These are phyloP conservation scores for Skeletonema tropicum DNA, from an alignment of 108 stramenopile genomes.

Conservation along the genomic window DNA sequence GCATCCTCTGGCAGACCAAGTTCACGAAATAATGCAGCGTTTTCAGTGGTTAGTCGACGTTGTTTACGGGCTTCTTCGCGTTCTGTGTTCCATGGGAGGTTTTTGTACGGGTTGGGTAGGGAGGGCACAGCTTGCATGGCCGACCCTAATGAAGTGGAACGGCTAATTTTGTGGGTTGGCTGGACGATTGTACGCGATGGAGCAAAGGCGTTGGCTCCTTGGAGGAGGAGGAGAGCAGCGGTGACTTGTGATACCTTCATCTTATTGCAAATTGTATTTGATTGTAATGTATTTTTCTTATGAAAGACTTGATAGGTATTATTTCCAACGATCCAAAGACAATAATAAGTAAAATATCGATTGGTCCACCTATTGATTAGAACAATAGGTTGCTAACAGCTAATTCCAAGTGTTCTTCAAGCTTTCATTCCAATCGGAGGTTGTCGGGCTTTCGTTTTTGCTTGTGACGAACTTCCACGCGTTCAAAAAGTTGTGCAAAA, in stretches of 20 bases:
- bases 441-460: too few species aligned
- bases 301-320: background rate
- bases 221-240: background rate
- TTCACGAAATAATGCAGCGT: constrained; percentile 75
- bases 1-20: constrained; percentile 84
- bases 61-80: constrained; percentile 59
- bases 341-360: background rate
- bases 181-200: constrained; percentile 3
- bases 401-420: background rate
- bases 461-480: too few species aligned
- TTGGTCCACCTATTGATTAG: background rate
- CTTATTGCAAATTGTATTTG: background rate
- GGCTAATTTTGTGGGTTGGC: background rate
- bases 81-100: constrained; percentile 75
- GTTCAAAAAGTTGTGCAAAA: too few species aligned
- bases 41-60: constrained; percentile 62
- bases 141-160: constrained; percentile 1
- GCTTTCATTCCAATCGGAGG: too few species aligned
- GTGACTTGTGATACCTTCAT: constrained; percentile 5
- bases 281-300: too few species aligned
- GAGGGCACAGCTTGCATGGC: constrained; percentile 20
- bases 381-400: background rate
- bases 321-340: background rate
- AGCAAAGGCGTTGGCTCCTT: constrained; percentile 7
- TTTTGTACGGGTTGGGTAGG: constrained; percentile 71